These are phyloP conservation scores for Didymella segeticola DNA, from an alignment of 2,329 filamentous ascomycete species.

Conservation along the genomic window DNA sequence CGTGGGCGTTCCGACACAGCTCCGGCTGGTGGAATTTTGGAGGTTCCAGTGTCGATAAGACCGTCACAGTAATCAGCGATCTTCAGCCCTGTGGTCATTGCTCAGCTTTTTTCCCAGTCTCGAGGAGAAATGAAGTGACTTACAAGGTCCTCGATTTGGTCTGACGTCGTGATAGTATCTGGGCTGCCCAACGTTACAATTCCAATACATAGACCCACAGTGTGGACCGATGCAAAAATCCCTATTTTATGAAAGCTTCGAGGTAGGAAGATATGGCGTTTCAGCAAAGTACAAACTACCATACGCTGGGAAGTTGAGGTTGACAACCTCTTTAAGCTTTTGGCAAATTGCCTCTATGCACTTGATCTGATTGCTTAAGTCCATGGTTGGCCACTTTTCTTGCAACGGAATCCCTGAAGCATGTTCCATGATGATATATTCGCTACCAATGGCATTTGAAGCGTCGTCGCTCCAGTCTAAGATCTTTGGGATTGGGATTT, in stretches of 20 bases:
- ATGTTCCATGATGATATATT: slow-evolving; percentile 53
- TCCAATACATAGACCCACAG: slow-evolving; percentile 40
- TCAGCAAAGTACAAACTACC: slow-evolving; percentile 45
- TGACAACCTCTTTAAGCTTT: slow-evolving; percentile 40
- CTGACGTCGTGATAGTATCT: slow-evolving; percentile 44
- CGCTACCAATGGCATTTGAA: slow-evolving; percentile 42
- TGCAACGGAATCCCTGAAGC: slow-evolving; percentile 43
- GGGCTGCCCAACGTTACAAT: slow-evolving; percentile 38
- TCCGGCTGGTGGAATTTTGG: background rate
- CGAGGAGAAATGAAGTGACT: slow-evolving; percentile 21
- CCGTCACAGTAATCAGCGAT: background rate
- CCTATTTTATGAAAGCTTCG: slow-evolving; percentile 19
- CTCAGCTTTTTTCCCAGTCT: background rate
- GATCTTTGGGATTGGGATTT: slow-evolving; percentile 52
- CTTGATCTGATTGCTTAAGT: slow-evolving; percentile 40
- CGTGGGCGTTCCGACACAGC: background rate
- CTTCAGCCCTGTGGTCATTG: background rate
- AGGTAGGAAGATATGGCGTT: slow-evolving; percentile 20
- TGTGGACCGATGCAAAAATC: slow-evolving; percentile 43
- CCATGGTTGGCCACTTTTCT: slow-evolving; percentile 46
- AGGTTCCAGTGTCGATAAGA: background rate
- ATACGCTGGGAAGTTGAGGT: slow-evolving; percentile 49
- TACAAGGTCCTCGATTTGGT: slow-evolving; percentile 51
- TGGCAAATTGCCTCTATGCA: slow-evolving; percentile 41
- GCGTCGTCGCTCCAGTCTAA: slow-evolving; percentile 53